Conservation (phyloP, 1,284 basidiomycete genomes). For the Fomitopsis palustris region DNA sequence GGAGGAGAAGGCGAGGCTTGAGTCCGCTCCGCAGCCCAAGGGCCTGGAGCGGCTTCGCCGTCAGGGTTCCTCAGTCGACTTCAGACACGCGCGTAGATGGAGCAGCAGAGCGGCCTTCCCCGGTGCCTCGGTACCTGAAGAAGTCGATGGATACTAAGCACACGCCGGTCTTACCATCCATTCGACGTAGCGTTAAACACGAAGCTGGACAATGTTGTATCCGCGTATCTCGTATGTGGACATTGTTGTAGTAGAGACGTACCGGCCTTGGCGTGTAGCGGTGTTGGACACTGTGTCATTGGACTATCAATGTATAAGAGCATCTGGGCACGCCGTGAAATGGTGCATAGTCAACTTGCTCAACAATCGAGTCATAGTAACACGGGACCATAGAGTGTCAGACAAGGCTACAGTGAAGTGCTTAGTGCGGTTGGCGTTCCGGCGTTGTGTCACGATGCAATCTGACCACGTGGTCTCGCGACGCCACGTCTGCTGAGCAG, state of each 20-base stretch:
- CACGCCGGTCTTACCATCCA: neutral
- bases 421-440: too few relatives aligned
- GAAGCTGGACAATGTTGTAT: neutral
- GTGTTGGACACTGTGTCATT: neutral
- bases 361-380: too few relatives aligned
- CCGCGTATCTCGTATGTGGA: neutral
- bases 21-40: neutral
- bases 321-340: neutral
- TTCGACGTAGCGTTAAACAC: too few relatives aligned
- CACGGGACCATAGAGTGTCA: too few relatives aligned
- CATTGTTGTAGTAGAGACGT: neutral
- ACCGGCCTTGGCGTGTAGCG: neutral
- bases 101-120: slow-evolving; percentile 1
- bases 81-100: slow-evolving; percentile 6
- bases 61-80: slow-evolving; percentile 9
- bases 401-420: too few relatives aligned
- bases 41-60: slow-evolving; percentile 7
- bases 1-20: neutral
- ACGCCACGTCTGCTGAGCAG: neutral
- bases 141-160: neutral
- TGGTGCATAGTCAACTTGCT: too few relatives aligned
- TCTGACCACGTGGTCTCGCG: neutral
- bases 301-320: neutral
- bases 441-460: neutral
- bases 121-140: neutral